phyloP scores from a whole-genome alignment of 148 eudicot species.

The Camellia lanceoleosa region DNA sequence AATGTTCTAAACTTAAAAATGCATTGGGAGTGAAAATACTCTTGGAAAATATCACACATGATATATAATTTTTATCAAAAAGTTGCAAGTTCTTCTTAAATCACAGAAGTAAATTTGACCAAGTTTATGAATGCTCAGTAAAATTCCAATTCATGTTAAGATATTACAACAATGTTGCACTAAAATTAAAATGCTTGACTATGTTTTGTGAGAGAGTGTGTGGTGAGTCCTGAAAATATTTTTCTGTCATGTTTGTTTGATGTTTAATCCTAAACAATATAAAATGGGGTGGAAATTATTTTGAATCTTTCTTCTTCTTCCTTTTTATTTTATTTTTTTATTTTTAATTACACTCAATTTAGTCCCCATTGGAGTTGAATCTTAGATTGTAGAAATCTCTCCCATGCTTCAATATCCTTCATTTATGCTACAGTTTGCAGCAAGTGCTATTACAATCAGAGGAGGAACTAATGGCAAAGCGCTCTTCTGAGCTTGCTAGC shows the following conservation, averaged over 20 bases:
- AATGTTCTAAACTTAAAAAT: background rate
- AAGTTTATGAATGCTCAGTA: background rate
- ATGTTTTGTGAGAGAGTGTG: background rate
- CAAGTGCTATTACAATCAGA: slow-evolving; percentile 74
- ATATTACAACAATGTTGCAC: background rate
- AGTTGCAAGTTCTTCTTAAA: background rate
- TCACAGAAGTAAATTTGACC: too few species aligned
- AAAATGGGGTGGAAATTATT: background rate
- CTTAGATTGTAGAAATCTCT: background rate
- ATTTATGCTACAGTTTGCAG: slow-evolving; percentile 49
- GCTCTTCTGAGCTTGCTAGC: slow-evolving; percentile 48
- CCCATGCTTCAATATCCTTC: background rate
- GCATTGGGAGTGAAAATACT: background rate
- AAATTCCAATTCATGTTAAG: background rate
- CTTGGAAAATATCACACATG: background rate
- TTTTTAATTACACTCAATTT: too few species aligned
- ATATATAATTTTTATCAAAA: background rate
- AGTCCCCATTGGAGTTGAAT: background rate
- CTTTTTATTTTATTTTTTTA: too few species aligned
- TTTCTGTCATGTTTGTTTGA: background rate
- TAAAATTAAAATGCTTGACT: background rate
- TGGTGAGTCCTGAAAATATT: slow-evolving; percentile 3
- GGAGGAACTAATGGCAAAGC: slow-evolving; percentile 68
- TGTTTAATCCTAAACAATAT: background rate
- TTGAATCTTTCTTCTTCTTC: background rate